Evolutionary conservation across 768 basidiomycete species (phyloP).

Genomic region (Glaciozyma antarctica): DNA sequence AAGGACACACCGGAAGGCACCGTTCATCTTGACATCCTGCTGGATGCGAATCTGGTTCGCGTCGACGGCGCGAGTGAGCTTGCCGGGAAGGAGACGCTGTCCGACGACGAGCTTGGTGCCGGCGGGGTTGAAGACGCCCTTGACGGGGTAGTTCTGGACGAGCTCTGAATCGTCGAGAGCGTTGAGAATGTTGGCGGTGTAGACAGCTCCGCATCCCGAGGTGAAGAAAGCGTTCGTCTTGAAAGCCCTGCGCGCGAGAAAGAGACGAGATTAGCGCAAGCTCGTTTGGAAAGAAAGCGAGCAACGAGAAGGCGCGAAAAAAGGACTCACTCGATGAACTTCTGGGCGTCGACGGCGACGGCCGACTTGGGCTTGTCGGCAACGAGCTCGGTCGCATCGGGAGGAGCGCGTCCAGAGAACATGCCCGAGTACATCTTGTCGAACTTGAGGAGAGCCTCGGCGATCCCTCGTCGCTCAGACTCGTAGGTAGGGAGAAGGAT

Average conservation of each 20-base stretch:
- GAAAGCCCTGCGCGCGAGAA: neutral
- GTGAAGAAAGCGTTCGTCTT: slow-evolving; percentile 21
- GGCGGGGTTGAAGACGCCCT: slow-evolving; percentile 34
- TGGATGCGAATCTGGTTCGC: slow-evolving; percentile 35
- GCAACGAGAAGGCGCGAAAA: slow-evolving; percentile 5
- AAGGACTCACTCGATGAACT: slow-evolving; percentile 32
- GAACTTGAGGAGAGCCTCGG: slow-evolving; percentile 35
- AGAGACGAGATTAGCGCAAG: too few relatives aligned
- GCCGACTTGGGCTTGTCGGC: slow-evolving; percentile 28
- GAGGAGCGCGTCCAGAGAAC: slow-evolving; percentile 34
- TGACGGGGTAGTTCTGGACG: slow-evolving; percentile 28
- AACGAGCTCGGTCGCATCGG: slow-evolving; percentile 30
- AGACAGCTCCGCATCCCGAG: slow-evolving; percentile 35
- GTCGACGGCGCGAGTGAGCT: slow-evolving; percentile 33
- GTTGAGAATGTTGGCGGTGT: slow-evolving; percentile 32
- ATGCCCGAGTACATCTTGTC: slow-evolving; percentile 35
- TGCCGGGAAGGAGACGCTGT: slow-evolving; percentile 34
- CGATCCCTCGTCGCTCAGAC: slow-evolving; percentile 33
- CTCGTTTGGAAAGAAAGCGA: too few relatives aligned
- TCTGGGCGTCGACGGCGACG: slow-evolving; percentile 33
- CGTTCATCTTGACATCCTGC: slow-evolving; percentile 37
- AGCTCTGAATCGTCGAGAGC: slow-evolving; percentile 32
- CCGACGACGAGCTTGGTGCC: slow-evolving; percentile 31
- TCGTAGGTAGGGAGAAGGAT: slow-evolving; percentile 35
- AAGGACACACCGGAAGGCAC: slow-evolving; percentile 28